A percentile compares a stretch with the other conserved stretches of the same genome.
These are phyloP conservation scores for Arthrobotrys sinensis DNA, from an alignment of 2,329 filamentous ascomycete genomes.

Conservation along the genomic window DNA sequence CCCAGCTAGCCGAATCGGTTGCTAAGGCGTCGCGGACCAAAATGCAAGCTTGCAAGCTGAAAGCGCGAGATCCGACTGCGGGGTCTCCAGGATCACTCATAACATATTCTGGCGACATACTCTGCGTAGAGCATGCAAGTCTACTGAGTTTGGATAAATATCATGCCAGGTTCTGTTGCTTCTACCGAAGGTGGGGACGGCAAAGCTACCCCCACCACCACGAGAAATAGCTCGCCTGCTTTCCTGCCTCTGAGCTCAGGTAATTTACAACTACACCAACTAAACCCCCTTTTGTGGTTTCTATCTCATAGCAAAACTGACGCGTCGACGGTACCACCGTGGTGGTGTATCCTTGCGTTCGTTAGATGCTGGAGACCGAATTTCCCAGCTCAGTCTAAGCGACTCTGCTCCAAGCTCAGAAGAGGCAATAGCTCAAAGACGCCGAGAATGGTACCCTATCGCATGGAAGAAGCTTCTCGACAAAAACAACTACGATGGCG, in stretches of 20 bases:
- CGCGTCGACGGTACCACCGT: no score
- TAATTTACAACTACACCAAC: not conserved
- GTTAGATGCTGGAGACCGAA: conserved; percentile 17
- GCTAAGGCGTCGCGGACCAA: not conserved
- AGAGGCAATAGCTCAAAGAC: conserved; percentile 40
- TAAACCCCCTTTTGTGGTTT: no score
- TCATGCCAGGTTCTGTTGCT: conserved; percentile 48
- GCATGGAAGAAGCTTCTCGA: conserved; percentile 52
- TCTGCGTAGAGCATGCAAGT: not conserved
- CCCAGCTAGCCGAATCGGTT: not conserved
- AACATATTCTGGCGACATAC: not conserved
- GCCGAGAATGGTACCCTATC: conserved; percentile 50
- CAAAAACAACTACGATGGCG: conserved; percentile 46
- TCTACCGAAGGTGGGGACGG: conserved; percentile 41
- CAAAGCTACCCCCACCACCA: conserved; percentile 41
- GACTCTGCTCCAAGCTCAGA: conserved; percentile 39
- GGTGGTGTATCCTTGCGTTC: not conserved
- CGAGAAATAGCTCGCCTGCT: conserved; percentile 42
- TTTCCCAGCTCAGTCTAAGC: conserved; percentile 16
- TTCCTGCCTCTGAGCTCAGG: conserved; percentile 13
- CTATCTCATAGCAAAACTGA: no score
- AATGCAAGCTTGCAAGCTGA: conserved; percentile 7
- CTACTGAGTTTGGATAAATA: not conserved
- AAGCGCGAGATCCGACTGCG: conserved; percentile 7
- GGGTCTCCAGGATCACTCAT: not conserved